A percentile compares a stretch with the other conserved stretches of the same genome.
Conservation (phyloP, 495 filamentous ascomycete species). For the Hypoxylon lenormandii region DNA sequence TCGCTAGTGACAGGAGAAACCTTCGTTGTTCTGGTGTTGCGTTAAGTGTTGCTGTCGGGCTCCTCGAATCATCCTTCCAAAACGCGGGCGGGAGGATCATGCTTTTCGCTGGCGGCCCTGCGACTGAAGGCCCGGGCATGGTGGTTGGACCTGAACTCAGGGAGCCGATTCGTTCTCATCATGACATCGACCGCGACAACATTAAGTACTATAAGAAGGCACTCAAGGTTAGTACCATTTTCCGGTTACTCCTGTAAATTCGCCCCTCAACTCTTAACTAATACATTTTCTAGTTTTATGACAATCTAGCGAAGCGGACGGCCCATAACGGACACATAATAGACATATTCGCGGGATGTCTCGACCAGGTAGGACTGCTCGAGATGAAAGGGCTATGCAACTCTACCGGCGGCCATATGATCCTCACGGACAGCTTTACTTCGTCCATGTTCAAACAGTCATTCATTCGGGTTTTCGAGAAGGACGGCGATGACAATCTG, state of each 20-base stretch:
- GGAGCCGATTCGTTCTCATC: constrained; percentile 97
- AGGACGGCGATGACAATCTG: constrained; percentile 91
- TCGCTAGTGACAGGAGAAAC: constrained; percentile 90
- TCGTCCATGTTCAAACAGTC: constrained; percentile 99
- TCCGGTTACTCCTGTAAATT: too few relatives aligned
- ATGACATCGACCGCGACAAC: constrained; percentile 98
- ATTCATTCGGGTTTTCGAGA: constrained; percentile 96
- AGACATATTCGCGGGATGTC: constrained; percentile 97
- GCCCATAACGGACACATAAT: constrained; percentile 97
- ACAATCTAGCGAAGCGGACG: constrained; percentile 92
- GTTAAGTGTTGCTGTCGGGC: constrained; percentile 89
- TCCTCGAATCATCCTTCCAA: constrained; percentile 94
- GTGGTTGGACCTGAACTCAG: constrained; percentile 97
- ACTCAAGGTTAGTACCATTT: constrained; percentile 74
- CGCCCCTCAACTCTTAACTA: constrained; percentile 34
- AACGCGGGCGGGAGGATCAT: constrained; percentile 96
- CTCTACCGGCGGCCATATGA: constrained; percentile 97
- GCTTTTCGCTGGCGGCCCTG: constrained; percentile 94
- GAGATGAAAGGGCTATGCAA: constrained; percentile 99
- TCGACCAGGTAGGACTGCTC: constrained; percentile 96
- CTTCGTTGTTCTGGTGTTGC: constrained; percentile 96
- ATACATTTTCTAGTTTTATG: constrained; percentile 81
- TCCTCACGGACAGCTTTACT: constrained; percentile 97
- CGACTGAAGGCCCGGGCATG: constrained; percentile 95
- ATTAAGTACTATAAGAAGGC: constrained; percentile 99